Base-by-base conservation (phyloP, 768 basidiomycete species). In the Thelephora aurantiotincta region DNA sequence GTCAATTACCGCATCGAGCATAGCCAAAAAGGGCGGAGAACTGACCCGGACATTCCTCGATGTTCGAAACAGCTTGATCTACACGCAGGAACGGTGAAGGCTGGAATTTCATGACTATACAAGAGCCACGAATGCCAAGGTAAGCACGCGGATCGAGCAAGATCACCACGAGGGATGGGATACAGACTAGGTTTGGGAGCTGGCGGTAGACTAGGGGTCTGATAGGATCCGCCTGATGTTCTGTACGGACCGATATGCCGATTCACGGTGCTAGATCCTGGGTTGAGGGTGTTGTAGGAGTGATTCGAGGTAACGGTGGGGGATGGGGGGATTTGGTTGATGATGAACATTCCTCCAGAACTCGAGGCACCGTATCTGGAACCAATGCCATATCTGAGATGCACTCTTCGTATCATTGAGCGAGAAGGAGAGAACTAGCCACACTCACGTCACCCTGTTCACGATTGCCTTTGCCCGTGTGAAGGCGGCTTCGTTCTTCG, bases 21-120 rank as follows among this genome's bases (percentile, higher is more conserved):
- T 45, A 20, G 34, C 19, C 7, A 35, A 1, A 48, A 38, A 20
- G 35, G 22, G 20, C 5, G 19, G 35, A 2, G n/a, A 22, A 50
- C 69, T 19, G 56, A 87, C 87, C 87, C 65, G 84, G 85, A 62
- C 87, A 91, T 59, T 90, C 86, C 6, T 71, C 67, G 23, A 89
- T 67, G 22, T 51, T 48, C 2, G 83, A 84, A 11, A 87, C 75
- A 5, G 68, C 57, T 54, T 85, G 78, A 44, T 83, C 80, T 2
- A 85, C 60, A 11, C 63, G 65, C 55, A 82, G 82, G 60, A 90
- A 91, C 0, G 88, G 87, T 0, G 88, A 89, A 7, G 75, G 71
- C 55, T 81, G 87, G 66, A 90, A 90, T 43, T 74, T 77, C 38
- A 90, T 77, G 18, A 59, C 86, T 85, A 51, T 22, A 60, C 38